Conservation (phyloP, 371 early-diverging fungal species). For the Lichtheimia corymbifera region DNA sequence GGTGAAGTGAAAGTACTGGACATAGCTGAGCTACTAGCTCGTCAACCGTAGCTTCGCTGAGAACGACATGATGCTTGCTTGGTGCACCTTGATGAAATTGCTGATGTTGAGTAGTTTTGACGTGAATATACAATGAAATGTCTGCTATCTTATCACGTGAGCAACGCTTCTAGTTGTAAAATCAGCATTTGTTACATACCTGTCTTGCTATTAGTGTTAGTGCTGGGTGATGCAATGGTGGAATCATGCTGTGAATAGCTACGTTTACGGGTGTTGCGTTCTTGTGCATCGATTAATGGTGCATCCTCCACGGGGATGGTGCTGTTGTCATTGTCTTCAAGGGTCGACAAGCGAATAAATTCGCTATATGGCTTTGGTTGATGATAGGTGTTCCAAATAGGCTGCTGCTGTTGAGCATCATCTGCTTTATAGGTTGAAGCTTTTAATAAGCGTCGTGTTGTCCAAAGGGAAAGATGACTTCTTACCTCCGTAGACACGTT, state of each 20-base stretch:
- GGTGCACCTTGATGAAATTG: background rate
- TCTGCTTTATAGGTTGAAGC: constrained; percentile 9
- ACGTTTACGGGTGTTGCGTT: background rate
- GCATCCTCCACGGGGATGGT: background rate
- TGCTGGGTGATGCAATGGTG: background rate
- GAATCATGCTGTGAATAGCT: background rate
- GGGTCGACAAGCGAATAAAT: constrained; percentile 16
- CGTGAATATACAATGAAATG: background rate
- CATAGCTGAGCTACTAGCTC: constrained; percentile 15
- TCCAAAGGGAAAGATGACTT: background rate
- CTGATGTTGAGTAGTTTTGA: background rate
- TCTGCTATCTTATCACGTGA: background rate
- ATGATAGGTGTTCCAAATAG: constrained; percentile 33
- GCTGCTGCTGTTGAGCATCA: constrained; percentile 4
- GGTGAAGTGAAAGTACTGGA: constrained; percentile 18
- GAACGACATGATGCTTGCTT: constrained; percentile 3
- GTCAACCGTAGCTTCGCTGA: constrained; percentile 5
- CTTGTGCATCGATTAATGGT: background rate
- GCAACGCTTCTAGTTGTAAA: background rate
- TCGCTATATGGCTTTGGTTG: constrained; percentile 33
- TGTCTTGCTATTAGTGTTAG: background rate
- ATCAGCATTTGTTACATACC: background rate
- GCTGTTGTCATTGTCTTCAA: background rate
- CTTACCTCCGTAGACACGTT: constrained; percentile 49
- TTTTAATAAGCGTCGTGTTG: constrained; percentile 13